These are phyloP conservation scores for Camellia sinensis DNA, from an alignment of 148 eudicot genomes.

Conservation along the genomic window DNA sequence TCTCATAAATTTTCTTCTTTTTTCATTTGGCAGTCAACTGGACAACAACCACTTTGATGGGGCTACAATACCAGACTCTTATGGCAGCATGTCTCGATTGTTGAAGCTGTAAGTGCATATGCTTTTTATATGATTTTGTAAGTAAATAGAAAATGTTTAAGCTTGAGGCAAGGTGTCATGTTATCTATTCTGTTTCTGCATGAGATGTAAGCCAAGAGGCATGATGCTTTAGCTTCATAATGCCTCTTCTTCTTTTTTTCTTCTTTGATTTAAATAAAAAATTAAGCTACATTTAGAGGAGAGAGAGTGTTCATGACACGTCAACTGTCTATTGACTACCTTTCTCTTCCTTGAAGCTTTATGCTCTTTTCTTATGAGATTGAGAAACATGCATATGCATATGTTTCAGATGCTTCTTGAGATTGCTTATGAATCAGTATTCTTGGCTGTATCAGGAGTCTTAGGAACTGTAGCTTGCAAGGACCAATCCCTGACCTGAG, in stretches of 20 bases:
- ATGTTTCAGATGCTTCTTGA: background rate
- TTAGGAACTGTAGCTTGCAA: constrained; percentile 73
- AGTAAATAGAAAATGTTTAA: background rate
- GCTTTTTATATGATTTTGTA: background rate
- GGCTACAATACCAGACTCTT: constrained; percentile 51
- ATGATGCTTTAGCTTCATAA: background rate
- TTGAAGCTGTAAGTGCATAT: constrained; percentile 61
- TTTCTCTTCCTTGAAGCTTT: background rate
- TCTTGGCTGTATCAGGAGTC: constrained; percentile 58
- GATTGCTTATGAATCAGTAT: background rate
- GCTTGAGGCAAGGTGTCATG: background rate
- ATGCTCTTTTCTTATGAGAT: background rate
- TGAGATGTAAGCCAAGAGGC: background rate
- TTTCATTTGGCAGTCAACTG: constrained; percentile 57
- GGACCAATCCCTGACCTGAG: constrained; percentile 71
- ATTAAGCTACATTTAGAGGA: background rate
- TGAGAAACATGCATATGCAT: background rate
- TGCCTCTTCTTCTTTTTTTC: no score
- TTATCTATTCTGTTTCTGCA: background rate
- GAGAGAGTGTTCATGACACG: background rate
- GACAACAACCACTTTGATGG: constrained; percentile 74
- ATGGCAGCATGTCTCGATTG: constrained; percentile 55
- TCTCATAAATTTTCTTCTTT: background rate
- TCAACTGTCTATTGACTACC: background rate
- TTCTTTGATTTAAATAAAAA: background rate